These are phyloP conservation scores for Scorias spongiosa DNA, from an alignment of 2,329 filamentous ascomycete species.

Conservation along the genomic window DNA sequence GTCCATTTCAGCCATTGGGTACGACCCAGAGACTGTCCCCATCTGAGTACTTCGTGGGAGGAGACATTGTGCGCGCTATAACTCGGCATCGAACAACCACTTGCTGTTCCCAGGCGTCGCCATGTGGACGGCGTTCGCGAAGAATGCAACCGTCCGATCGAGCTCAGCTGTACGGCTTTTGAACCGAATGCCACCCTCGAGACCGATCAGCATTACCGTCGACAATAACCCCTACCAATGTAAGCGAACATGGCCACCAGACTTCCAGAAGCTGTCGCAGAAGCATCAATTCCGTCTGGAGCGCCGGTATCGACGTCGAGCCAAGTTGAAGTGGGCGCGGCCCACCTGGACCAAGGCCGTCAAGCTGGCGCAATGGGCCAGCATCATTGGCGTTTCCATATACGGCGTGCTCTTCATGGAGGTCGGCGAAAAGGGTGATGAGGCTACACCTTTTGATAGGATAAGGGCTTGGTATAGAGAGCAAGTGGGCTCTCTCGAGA, in stretches of 20 bases:
- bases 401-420: constrained; percentile 51
- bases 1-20: too few species aligned
- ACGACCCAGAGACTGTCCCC: too few species aligned
- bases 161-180: too few species aligned
- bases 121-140: too few species aligned
- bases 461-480: constrained; percentile 22
- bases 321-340: constrained; percentile 44
- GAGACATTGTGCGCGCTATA: too few species aligned
- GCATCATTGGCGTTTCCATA: constrained; percentile 37
- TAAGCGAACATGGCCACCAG: constrained; percentile 64
- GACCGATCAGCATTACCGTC: constrained; percentile 18
- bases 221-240: constrained; percentile 46
- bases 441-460: constrained; percentile 35
- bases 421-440: constrained; percentile 16
- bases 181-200: neutral
- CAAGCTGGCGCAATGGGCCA: constrained; percentile 49
- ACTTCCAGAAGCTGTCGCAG: constrained; percentile 52
- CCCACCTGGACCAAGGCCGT: constrained; percentile 51
- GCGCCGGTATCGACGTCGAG: constrained; percentile 59
- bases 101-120: too few species aligned
- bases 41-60: too few species aligned
- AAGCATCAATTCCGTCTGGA: constrained; percentile 68
- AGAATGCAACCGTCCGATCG: too few species aligned
- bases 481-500: neutral
- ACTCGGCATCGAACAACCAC: too few species aligned